Evolutionary conservation across 2,329 filamentous ascomycete genomes (phyloP), one percentile per base, ranked within the genome.

Genomic region (Fusarium piperis): DNA sequence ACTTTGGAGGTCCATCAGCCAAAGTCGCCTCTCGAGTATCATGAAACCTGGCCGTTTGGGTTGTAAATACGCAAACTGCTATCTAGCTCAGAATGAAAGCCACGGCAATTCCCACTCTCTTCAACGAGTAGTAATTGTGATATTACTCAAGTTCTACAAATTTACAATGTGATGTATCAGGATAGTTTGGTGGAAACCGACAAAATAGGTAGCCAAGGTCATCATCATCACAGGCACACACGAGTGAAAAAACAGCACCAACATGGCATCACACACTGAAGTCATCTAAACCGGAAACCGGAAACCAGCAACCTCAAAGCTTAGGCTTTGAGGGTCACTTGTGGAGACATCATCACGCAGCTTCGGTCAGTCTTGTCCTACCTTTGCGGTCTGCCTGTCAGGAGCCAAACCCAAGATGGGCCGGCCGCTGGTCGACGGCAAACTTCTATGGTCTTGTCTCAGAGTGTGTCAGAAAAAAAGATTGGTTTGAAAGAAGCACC

Each of bases 391-490:
- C 46, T 56, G 56, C 55, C 39, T 32, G n/a, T 33, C 18, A 7
- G n/a, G 18, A 32, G 30, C 32, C 57, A 30, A 48, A 12, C 38
- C 48, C 41, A 10, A 20, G 13, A 32, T 36, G 36, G 39, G 53
- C 8, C 26, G 13, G 53, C 26, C 39, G n/a, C 39, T 44, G n/a
- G 10, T 59, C 55, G 26, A 59, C 20, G 20, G 56, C 69, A 72
- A 72, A 59, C 56, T 55, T 56, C 41, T 56, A 23, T 68, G 16
- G 48, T 67, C 66, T 71, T 71, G 38, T 52, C 60, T 64, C 59
- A 73, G 48, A 46, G 51, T n/a, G 67, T 68, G 70, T 73, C 64
- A 73, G 70, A 68, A 35, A 73, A 53, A 23, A 28, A 11, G 30
- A 20, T 23, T 53, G 39, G 46, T 60, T 70, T 57, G 41, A 46